Conservation (phyloP, 192 early-diverging fungal species). For the Bifiguratus adelaidae region DNA sequence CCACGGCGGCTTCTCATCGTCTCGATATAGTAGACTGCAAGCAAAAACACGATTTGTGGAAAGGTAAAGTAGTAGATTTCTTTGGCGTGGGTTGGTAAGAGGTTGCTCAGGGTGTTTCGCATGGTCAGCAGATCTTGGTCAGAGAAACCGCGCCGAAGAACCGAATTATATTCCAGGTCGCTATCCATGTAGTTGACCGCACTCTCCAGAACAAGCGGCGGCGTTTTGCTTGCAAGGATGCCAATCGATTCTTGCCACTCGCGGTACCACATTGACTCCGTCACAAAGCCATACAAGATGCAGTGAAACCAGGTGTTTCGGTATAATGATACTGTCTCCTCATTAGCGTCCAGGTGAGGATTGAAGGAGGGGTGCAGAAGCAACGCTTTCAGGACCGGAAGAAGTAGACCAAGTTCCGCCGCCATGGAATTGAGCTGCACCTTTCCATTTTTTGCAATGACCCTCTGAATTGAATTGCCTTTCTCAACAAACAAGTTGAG, state of each 20-base stretch:
- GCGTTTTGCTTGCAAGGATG: slow-evolving; percentile 74
- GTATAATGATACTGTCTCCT: slow-evolving; percentile 60
- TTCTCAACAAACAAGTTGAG: slow-evolving; percentile 50
- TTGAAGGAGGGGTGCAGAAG: slow-evolving; percentile 47
- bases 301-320: slow-evolving; percentile 90
- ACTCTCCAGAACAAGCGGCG: slow-evolving; percentile 63
- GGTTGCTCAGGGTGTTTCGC: slow-evolving; percentile 37
- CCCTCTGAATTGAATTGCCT: slow-evolving; percentile 40
- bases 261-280: slow-evolving; percentile 59
- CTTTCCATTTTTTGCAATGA: slow-evolving; percentile 25
- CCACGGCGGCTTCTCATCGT: slow-evolving; percentile 58
- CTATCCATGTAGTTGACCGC: slow-evolving; percentile 71
- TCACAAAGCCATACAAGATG: slow-evolving; percentile 65
- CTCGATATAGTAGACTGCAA: slow-evolving; percentile 80
- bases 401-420: slow-evolving; percentile 39
- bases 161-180: slow-evolving; percentile 80
- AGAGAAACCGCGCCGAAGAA: slow-evolving; percentile 46
- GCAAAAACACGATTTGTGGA: slow-evolving; percentile 67
- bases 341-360: slow-evolving; percentile 37
- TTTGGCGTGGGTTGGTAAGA: slow-evolving; percentile 39
- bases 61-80: slow-evolving; percentile 55
- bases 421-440: slow-evolving; percentile 27
- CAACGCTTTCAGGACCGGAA: slow-evolving; percentile 50
- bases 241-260: slow-evolving; percentile 64
- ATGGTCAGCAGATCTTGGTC: slow-evolving; percentile 42